Evolutionary conservation across 2,329 filamentous ascomycete genomes (phyloP).

Genomic region (Metarhizium anisopliae): DNA sequence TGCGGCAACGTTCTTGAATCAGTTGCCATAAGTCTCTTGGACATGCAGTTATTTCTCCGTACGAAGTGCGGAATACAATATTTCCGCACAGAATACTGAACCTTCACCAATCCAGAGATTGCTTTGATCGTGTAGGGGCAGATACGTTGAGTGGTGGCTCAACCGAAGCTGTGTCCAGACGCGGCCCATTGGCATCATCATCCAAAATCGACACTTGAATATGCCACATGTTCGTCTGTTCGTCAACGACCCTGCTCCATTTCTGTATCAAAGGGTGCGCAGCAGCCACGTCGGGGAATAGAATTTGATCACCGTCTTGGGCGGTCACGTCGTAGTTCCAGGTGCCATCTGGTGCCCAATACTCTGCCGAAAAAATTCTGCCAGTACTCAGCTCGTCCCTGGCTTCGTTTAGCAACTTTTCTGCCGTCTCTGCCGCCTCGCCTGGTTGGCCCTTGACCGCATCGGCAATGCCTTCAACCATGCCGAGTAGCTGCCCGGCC

Average conservation of each 20-base stretch:
- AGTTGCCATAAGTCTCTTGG: neutral
- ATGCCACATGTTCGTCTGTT: conserved; percentile 23
- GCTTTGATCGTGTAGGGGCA: conserved; percentile 17
- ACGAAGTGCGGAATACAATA: neutral
- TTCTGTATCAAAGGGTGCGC: conserved; percentile 58
- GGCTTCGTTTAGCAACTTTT: conserved; percentile 38
- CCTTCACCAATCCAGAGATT: conserved; percentile 30
- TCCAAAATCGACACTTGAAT: conserved; percentile 24
- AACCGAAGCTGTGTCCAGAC: conserved; percentile 17
- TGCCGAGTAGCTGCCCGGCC: conserved; percentile 66
- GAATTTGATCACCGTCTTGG: conserved; percentile 30
- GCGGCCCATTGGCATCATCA: conserved; percentile 21
- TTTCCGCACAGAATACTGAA: neutral
- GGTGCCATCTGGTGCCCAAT: conserved; percentile 60
- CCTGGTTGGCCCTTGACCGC: conserved; percentile 28
- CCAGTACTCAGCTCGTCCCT: conserved; percentile 50
- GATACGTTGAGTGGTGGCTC: conserved; percentile 18
- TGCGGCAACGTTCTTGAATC: neutral
- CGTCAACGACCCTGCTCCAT: conserved; percentile 41
- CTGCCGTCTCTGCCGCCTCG: conserved; percentile 13
- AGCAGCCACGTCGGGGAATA: conserved; percentile 54
- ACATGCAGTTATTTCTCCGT: neutral
- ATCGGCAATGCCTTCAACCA: conserved; percentile 61
- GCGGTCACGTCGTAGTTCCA: conserved; percentile 54
- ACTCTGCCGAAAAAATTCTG: conserved; percentile 55